These are phyloP conservation scores for Graphilbum sp. DNA, from an alignment of 2,329 filamentous ascomycete species.

Conservation along the genomic window DNA sequence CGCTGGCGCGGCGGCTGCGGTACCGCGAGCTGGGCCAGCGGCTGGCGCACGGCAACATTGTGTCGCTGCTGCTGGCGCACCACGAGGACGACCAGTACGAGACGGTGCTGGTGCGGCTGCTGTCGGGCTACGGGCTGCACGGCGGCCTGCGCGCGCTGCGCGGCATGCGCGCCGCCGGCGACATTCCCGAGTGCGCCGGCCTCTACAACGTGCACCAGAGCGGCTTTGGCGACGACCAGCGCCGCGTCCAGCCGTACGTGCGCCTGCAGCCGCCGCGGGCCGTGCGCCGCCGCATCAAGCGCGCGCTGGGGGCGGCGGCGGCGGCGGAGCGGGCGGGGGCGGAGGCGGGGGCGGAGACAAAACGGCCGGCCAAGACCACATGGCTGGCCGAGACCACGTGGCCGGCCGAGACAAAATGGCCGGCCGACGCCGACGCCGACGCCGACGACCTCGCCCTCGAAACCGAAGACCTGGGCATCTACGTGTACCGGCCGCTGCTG, in stretches of 20 bases:
- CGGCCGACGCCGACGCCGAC: constrained; percentile 4
- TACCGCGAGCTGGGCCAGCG: constrained; percentile 53
- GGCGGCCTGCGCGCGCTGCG: constrained; percentile 53
- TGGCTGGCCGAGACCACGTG: constrained; percentile 11
- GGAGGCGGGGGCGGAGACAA: neutral
- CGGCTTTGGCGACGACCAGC: constrained; percentile 35
- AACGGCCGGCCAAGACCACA: too few species aligned
- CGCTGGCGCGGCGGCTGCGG: constrained; percentile 53
- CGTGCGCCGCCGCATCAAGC: constrained; percentile 12
- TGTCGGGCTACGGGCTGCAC: constrained; percentile 46
- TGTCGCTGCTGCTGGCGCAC: constrained; percentile 61
- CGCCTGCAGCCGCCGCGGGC: constrained; percentile 15
- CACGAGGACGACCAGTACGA: constrained; percentile 87
- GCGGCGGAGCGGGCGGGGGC: constrained; percentile 5
- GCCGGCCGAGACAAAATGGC: neutral
- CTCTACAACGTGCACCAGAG: constrained; percentile 56
- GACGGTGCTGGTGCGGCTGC: constrained; percentile 67
- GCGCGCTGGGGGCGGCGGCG: constrained; percentile 12
- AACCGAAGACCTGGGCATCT: constrained; percentile 48
- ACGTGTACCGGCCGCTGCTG: constrained; percentile 53
- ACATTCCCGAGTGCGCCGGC: constrained; percentile 73
- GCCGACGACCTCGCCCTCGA: constrained; percentile 12
- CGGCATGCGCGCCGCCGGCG: constrained; percentile 47
- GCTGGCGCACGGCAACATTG: constrained; percentile 35
- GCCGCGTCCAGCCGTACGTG: constrained; percentile 18